Percentiles rank a stretch among this genome's conserved stretches.
Evolutionary conservation across 1,284 basidiomycete species (phyloP).

Genomic region (Peniophora sp.): DNA sequence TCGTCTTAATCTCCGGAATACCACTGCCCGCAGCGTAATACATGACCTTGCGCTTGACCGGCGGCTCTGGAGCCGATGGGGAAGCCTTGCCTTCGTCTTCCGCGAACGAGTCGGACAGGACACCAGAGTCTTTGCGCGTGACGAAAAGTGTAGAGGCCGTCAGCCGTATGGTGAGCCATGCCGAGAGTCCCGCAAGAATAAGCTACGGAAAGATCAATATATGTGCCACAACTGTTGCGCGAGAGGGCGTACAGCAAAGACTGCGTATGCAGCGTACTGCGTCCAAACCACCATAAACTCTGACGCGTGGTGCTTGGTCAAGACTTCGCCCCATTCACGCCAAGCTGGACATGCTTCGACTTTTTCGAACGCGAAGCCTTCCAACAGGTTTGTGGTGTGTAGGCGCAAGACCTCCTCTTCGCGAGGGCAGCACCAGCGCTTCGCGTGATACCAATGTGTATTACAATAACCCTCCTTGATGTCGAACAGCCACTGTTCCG

Average conservation of each 20-base stretch:
- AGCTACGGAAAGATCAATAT: constrained; percentile 35
- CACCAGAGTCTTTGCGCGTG: constrained; percentile 82
- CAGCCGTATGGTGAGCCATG: constrained; percentile 77
- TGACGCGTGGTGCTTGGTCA: constrained; percentile 21
- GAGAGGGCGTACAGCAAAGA: constrained; percentile 62
- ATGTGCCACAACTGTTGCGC: constrained; percentile 3
- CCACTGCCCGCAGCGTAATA: constrained; percentile 96
- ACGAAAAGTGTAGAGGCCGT: constrained; percentile 83
- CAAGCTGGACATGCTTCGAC: constrained; percentile 52
- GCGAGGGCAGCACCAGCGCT: constrained; percentile 73
- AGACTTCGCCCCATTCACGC: constrained; percentile 63
- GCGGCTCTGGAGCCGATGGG: constrained; percentile 14
- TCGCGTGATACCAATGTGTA: constrained; percentile 65
- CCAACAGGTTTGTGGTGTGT: constrained; percentile 5
- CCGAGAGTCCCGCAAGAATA: constrained; percentile 63
- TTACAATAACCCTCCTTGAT: constrained; percentile 87
- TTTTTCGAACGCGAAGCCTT: constrained; percentile 13
- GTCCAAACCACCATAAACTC: constrained; percentile 27
- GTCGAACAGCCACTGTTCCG: constrained; percentile 91
- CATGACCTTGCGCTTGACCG: constrained; percentile 57
- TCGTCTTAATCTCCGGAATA: constrained; percentile 96
- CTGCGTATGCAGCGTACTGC: constrained; percentile 69
- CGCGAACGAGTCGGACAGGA: constrained; percentile 47
- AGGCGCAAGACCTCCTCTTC: constrained; percentile 18
- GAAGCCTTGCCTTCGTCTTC: constrained; percentile 18